Evolutionary conservation across 2,329 filamentous ascomycete genomes (phyloP).

Genomic region (Plectosphaerella plurivora): DNA sequence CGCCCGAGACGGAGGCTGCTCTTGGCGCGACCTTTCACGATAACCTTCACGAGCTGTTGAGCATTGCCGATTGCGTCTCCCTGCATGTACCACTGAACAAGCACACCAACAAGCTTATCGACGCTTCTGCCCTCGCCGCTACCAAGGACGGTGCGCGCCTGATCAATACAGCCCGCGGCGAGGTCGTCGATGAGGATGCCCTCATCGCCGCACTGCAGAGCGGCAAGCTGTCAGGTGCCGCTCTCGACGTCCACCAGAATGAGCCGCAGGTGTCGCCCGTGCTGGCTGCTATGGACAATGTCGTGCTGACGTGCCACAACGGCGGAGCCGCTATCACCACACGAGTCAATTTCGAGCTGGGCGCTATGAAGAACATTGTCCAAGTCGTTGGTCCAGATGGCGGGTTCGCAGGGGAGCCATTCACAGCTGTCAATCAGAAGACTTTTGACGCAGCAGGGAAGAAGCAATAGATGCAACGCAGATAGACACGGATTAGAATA

Average conservation of each 20-base stretch:
- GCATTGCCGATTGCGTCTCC: constrained; percentile 25
- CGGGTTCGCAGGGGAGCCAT: constrained; percentile 8
- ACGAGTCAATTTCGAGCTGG: constrained; percentile 33
- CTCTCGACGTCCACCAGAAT: constrained; percentile 48
- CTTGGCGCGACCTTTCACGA: constrained; percentile 23
- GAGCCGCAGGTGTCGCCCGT: constrained; percentile 42
- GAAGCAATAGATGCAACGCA: no score
- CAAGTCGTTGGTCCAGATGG: constrained; percentile 17
- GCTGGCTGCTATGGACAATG: constrained; percentile 32
- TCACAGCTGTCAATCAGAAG: constrained; percentile 15
- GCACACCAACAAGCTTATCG: constrained; percentile 19
- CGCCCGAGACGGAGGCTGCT: constrained; percentile 20
- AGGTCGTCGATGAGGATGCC: constrained; percentile 46
- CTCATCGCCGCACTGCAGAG: constrained; percentile 40
- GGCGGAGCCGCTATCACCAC: constrained; percentile 30
- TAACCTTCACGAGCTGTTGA: constrained; percentile 19
- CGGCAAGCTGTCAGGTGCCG: constrained; percentile 40
- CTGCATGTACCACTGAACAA: constrained; percentile 25
- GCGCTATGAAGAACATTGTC: constrained; percentile 29
- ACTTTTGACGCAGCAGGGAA: no score
- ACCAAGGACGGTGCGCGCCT: constrained; percentile 44
- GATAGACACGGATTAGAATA: no score
- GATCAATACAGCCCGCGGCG: constrained; percentile 49
- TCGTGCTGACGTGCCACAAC: constrained; percentile 30
- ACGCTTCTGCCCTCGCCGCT: constrained; percentile 27